Percentiles rank a stretch among this genome's conserved stretches.
Conservation (phyloP, 2,329 filamentous ascomycete genomes). For the Paraphoma chrysanthemicola region DNA sequence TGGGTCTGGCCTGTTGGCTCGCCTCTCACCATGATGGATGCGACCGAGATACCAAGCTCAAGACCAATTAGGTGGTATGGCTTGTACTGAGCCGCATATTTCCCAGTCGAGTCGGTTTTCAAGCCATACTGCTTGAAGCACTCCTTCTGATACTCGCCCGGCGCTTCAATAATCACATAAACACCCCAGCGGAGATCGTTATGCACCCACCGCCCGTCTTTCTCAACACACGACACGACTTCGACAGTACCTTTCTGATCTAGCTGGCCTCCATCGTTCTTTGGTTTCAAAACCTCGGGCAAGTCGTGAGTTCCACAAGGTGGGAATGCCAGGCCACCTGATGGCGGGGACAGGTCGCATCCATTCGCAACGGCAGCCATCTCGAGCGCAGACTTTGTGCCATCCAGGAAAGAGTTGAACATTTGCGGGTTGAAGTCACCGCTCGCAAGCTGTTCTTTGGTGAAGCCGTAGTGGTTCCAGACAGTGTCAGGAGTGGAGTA, state of each 20-base stretch:
- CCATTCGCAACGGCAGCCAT: constrained; percentile 59
- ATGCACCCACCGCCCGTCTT: constrained; percentile 51
- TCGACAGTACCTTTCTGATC: constrained; percentile 54
- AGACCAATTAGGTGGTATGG: constrained; percentile 58
- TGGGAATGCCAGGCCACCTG: constrained; percentile 52
- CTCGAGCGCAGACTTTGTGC: constrained; percentile 57
- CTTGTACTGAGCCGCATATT: constrained; percentile 56
- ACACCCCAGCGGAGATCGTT: constrained; percentile 54
- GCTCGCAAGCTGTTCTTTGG: constrained; percentile 51
- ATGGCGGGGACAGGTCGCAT: constrained; percentile 52
- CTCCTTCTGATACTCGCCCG: constrained; percentile 51
- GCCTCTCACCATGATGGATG: constrained; percentile 54
- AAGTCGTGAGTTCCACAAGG: constrained; percentile 55
- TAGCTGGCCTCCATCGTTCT: constrained; percentile 50
- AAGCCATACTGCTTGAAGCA: constrained; percentile 56
- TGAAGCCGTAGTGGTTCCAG: constrained; percentile 57
- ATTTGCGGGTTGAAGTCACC: constrained; percentile 57
- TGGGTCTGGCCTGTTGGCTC: constrained; percentile 56
- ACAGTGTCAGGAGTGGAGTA: constrained; percentile 56
- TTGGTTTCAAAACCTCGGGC: constrained; percentile 51
- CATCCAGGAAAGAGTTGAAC: constrained; percentile 59
- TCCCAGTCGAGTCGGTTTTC: constrained; percentile 51
- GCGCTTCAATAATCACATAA: constrained; percentile 55
- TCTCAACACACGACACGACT: constrained; percentile 55
- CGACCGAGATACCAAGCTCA: constrained; percentile 55